A percentile compares a stretch with the other conserved stretches of the same genome.
phyloP scores from a whole-genome alignment of 495 filamentous ascomycete species.

The Copromyces sp. region DNA sequence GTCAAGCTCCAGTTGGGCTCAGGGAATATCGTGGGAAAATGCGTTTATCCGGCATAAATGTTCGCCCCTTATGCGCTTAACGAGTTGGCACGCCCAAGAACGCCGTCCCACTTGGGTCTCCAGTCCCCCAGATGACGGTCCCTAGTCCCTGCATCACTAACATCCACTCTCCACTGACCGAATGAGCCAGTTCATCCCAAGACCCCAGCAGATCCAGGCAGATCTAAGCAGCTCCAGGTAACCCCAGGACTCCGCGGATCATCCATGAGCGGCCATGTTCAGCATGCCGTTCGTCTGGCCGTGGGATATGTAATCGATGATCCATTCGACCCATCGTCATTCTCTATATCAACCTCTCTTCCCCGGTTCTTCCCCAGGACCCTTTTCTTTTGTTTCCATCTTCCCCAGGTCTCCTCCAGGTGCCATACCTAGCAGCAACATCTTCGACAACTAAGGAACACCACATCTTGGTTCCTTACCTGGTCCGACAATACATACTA shows the following conservation, averaged over 20 bases:
- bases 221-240: background rate
- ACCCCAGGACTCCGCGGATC: background rate
- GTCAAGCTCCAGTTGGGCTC: background rate
- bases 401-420: background rate
- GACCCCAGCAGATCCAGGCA: background rate
- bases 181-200: background rate
- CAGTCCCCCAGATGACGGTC: background rate
- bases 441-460: background rate
- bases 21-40: background rate
- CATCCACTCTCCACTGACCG: background rate
- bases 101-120: background rate
- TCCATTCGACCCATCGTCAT: background rate
- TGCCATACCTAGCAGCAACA: background rate
- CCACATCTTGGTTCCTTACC: background rate
- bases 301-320: background rate
- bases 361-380: background rate
- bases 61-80: background rate
- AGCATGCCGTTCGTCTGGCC: background rate
- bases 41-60: background rate
- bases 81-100: background rate
- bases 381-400: background rate
- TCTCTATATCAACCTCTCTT: slow-evolving; percentile 1
- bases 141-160: background rate
- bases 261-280: background rate
- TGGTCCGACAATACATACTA: background rate